Evolutionary conservation across 306 rosid genomes (phyloP), one percentile per base, ranked within the genome.

Genomic region (Morella rubra): DNA sequence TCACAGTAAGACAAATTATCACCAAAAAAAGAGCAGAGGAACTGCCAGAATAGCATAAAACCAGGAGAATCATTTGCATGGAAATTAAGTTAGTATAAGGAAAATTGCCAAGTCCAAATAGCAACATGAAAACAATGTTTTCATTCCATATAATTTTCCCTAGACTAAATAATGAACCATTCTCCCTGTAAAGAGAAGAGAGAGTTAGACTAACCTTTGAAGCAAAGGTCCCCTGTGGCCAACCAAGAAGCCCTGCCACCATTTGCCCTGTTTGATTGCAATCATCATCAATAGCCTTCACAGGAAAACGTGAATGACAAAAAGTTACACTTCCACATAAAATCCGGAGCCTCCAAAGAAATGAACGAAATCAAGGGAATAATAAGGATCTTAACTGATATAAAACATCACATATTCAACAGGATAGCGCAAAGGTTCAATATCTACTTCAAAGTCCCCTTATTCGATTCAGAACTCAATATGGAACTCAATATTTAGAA

Each of bases 251-350:
- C 73, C 98, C 99, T 49, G 97, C 98, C 6, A 89, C 69, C 97
- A 96, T 96, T 86, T 96, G 96, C 73, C 99, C 99, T 7, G 97
- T 93, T 82, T 96, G 98, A 85, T 96, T 92, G 90, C 99, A 96
- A 84, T 91, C 99, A 81, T 96, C 99, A 78, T 96, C 98, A 72
- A 92, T 96, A 72, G 99, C 99, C 98, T 92, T 77, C 12, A 77
- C 58, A 71, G 11, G 20, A 22, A 55, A 14, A 13, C 58, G 66
- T 40, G 9, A 66, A 66, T 42, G 49, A 62, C 15, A 27, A 41
- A 2, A 19, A 66, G 71, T 41, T 44, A 66, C 13, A 16, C 71
- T 66, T 66, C 71, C 71, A 66, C 51, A 66, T 22, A 3, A 16
- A 9, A 66, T 66, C 12, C 14, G 7, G 8, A 42, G 27, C 12